Evolutionary conservation across 2,329 filamentous ascomycete genomes (phyloP).

Genomic region (Pleomassaria siparia): DNA sequence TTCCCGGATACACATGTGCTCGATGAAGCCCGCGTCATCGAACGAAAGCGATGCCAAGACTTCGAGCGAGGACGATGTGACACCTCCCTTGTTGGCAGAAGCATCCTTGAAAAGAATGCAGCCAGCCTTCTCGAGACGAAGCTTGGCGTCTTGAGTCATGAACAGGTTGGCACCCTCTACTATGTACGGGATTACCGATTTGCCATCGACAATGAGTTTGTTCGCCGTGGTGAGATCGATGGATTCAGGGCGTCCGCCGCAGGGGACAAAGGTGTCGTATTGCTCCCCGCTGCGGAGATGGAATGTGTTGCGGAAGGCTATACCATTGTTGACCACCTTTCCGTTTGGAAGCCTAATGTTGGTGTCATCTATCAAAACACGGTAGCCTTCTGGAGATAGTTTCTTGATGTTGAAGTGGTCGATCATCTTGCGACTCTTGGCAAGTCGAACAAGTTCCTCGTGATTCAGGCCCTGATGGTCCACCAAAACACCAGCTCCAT

Average conservation of each 20-base stretch:
- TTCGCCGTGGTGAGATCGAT: slow-evolving; percentile 88
- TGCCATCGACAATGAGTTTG: slow-evolving; percentile 88
- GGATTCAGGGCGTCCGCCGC: slow-evolving; percentile 92
- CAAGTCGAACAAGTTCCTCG: slow-evolving; percentile 79
- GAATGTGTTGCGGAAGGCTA: slow-evolving; percentile 95
- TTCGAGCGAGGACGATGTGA: slow-evolving; percentile 95
- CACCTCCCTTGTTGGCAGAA: slow-evolving; percentile 96
- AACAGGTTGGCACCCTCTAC: slow-evolving; percentile 98
- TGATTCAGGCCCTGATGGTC: slow-evolving; percentile 88
- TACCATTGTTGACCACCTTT: slow-evolving; percentile 87
- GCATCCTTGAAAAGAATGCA: slow-evolving; percentile 97
- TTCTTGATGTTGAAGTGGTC: slow-evolving; percentile 81
- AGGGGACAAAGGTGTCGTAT: slow-evolving; percentile 91
- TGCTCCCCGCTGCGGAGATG: slow-evolving; percentile 75
- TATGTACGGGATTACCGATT: slow-evolving; percentile 85
- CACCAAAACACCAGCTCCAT: slow-evolving; percentile 91
- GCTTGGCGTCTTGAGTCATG: slow-evolving; percentile 97
- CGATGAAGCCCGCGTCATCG: slow-evolving; percentile 81
- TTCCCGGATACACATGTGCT: slow-evolving; percentile 88
- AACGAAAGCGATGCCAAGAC: slow-evolving; percentile 94
- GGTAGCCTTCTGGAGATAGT: slow-evolving; percentile 84
- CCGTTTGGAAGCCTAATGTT: slow-evolving; percentile 86
- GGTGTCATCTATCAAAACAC: slow-evolving; percentile 86
- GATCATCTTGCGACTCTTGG: slow-evolving; percentile 87
- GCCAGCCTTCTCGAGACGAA: slow-evolving; percentile 91